Evolutionary conservation across 148 eudicot genomes (phyloP), one percentile per base, ranked within the genome.

Genomic region (Hydrangea macrophylla): DNA sequence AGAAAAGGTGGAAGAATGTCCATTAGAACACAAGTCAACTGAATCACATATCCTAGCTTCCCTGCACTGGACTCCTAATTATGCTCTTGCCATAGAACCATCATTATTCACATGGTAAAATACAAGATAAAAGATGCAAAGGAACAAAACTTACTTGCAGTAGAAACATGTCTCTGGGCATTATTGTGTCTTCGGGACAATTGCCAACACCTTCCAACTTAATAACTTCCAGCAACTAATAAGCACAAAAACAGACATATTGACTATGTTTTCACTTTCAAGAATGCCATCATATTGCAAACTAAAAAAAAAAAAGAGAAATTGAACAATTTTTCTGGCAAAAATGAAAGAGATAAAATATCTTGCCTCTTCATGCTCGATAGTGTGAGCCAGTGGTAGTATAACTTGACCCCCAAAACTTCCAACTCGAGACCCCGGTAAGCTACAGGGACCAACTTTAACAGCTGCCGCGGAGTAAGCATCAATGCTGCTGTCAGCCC

Each of bases 401-500:
- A 90, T 84, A 48, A 88, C 92, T 81, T 90, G 98, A 75, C 88
- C 95, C 37, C 90, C 89, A 68, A 83, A 88, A 55, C 81, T 86
- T 64, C 90, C 92, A 55, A 84, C 74, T 62, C 92, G 85, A 56
- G 96, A 60, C 62, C 89, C 97, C 64, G 87, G 87, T 55, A 88
- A 81, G 73, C 84, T 83, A 77, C 88, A 88, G 5, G 96, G 96
- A 74, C 95, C 88, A 69, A 90, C 84, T 84, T 90, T 94, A 58
- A 87, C 83, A 73, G 97, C 95, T 36, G 92, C 88, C 18, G 98
- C 97, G 25, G 90, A 74, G 83, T 90, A 94, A 55, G 96, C 82
- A 82, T 94, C 98, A 59, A 88, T 84, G 60, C 73, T 88, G 75
- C 80, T 88, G 85, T 94, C 98, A 26, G 97, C 98, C 98, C 98